Evolutionary conservation across 2,329 filamentous ascomycete species (phyloP), one percentile per base, ranked within the genome.

Genomic region (Pseudohalonectria lignicola): DNA sequence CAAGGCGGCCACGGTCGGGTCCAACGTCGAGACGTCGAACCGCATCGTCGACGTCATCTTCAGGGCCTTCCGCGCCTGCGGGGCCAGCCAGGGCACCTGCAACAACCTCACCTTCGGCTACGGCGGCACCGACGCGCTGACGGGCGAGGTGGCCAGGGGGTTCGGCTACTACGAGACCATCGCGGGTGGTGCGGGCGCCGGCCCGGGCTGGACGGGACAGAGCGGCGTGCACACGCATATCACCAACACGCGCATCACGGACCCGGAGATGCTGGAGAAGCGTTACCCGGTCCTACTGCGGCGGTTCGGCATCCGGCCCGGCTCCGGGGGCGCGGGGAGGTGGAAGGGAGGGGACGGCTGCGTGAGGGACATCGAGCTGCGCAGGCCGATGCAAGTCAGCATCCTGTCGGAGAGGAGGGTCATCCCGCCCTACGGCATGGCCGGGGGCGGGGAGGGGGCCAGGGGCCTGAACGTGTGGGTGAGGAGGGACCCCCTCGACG

Each of bases 71-170:
- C 66, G 72, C 41, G 85, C 85, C 9, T 87, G 82, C 47, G 84
- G 84, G 5, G 86, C 85, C 26, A 77, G 69, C 17, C 85, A 92
- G 52, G 86, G 86, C 35, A 82, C 84, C 58, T 84, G 79, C 57
- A 92, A 92, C 59, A 90, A 90, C 55, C 69, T 92, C 5, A 90
- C 85, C 0, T 92, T 92, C 51, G 85, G 83, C 43, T 81, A 83
- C 39, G 83, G 83, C 31, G 79, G 82, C 43, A 57, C 71, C 19
- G 60, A 67, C 0, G 66, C 69, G 4, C 63, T 71, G 35, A 67
- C 73, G 39, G 67, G 70, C n/a, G 66, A 76, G n/a, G 76, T 53
- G 20, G 85, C 85, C 0, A 90, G 92, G 52, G 33, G 33, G 33
- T 35, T 20, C 18, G 85, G 85, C 9, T 92, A 90, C 64, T 90